Evolutionary conservation across 2,329 filamentous ascomycete genomes (phyloP), one percentile per base, ranked within the genome.

Genomic region (Pseudogymnoascus sp.): DNA sequence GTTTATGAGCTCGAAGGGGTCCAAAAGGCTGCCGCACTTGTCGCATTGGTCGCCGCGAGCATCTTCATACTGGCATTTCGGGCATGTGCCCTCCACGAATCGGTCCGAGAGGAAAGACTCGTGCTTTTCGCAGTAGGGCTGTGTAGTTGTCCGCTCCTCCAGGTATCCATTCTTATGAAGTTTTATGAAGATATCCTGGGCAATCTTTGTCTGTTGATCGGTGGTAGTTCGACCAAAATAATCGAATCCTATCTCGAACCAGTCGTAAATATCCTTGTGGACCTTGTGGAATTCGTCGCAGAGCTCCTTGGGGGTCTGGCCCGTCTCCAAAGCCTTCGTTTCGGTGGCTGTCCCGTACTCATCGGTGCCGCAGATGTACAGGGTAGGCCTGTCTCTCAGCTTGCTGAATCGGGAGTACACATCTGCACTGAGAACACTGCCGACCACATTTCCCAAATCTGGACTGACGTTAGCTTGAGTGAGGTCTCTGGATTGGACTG

Each of bases 331-430:
- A 4, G 93, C 93, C 79, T 96, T 96, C 25, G 93, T 96, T 77
- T 97, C 93, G 33, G 92, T 96, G 22, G 93, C 92, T 11, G 93
- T 97, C 63, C 93, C 93, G 75, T 97, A 97, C 77, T 97, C 91
- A 78, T 97, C 93, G 60, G 87, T 90, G 63, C 92, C 92, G 75
- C 92, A 96, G 68, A 96, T 82, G 75, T 86, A 96, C 60, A 96
- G 82, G 1, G 91, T 95, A 67, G 86, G 89, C 71, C 88, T 83
- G 62, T 88, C 89, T 70, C 91, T 84, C 45, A 89, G 87, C 75
- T 91, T 91, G 78, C 88, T 90, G 77, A 89, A 96, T 68, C 86
- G 86, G 42, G 89, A 82, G 73, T 89, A 97, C 66, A 95, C 90
- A 73, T 97, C 92, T 69, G 92, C 92, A 66, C 88, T 92, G 69